These are phyloP conservation scores for Amyloporia xantha DNA, from an alignment of 768 basidiomycete genomes.

Conservation along the genomic window DNA sequence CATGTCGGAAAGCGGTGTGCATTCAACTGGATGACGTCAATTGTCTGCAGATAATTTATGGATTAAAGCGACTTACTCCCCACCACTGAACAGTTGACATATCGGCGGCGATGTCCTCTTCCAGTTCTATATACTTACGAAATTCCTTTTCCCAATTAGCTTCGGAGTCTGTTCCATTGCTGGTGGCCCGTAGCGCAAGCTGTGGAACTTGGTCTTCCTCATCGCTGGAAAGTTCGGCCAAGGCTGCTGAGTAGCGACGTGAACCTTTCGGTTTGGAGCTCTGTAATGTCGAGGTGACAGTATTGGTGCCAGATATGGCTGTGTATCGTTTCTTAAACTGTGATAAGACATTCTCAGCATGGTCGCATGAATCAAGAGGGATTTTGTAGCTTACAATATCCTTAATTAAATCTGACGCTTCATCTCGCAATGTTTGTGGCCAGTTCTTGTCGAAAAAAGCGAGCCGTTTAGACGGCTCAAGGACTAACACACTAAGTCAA, in stretches of 20 bases:
- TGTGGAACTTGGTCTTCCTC: too few relatives aligned
- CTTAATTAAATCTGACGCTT: slow-evolving; percentile 4
- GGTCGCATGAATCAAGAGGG: too few relatives aligned
- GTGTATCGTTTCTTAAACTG: not conserved
- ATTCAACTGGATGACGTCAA: slow-evolving; percentile 18
- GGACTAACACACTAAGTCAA: slow-evolving; percentile 10
- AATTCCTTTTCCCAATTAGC: not conserved
- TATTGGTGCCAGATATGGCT: not conserved
- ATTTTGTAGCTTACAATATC: slow-evolving; percentile 8
- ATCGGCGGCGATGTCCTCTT: slow-evolving; percentile 2
- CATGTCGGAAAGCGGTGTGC: slow-evolving; percentile 20
- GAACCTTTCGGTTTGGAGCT: too few relatives aligned
- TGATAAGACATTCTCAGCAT: not conserved
- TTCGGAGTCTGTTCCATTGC: too few relatives aligned
- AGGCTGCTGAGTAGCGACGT: too few relatives aligned
- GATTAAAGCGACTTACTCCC: slow-evolving; percentile 16
- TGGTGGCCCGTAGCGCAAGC: too few relatives aligned
- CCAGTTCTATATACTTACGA: slow-evolving; percentile 3
- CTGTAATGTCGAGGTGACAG: too few relatives aligned
- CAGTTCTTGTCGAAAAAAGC: slow-evolving; percentile 16
- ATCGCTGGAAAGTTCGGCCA: too few relatives aligned
- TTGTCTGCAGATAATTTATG: slow-evolving; percentile 18
- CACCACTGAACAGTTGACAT: slow-evolving; percentile 17
- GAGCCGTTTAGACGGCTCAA: slow-evolving; percentile 10
- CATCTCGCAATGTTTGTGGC: not conserved